These are phyloP conservation scores for Lecanosticta acicola DNA, from an alignment of 2,329 filamentous ascomycete genomes.

Conservation along the genomic window DNA sequence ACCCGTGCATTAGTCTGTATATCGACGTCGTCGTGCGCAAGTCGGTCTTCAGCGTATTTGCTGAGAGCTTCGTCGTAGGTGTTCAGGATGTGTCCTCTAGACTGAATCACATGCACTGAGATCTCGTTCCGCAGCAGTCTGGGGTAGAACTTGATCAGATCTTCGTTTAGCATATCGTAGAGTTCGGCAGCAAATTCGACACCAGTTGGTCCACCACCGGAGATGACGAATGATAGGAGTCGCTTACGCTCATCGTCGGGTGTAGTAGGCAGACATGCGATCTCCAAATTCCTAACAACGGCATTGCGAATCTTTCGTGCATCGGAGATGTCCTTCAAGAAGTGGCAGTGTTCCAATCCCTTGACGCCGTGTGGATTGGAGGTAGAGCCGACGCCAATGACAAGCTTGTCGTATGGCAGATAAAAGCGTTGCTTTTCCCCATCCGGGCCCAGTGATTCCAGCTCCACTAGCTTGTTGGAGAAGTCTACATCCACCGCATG, in stretches of 20 bases:
- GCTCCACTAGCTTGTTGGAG: conserved; percentile 81
- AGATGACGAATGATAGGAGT: conserved; percentile 90
- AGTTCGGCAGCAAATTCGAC: conserved; percentile 97
- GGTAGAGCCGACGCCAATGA: conserved; percentile 83
- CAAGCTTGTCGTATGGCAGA: conserved; percentile 92
- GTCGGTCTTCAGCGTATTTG: conserved; percentile 83
- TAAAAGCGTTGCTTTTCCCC: conserved; percentile 82
- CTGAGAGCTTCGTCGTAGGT: conserved; percentile 96
- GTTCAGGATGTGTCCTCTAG: conserved; percentile 89
- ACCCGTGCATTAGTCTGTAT: conserved; percentile 91
- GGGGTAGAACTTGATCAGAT: conserved; percentile 77
- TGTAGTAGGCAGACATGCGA: conserved; percentile 88
- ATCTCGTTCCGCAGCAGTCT: conserved; percentile 92
- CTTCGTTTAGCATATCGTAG: conserved; percentile 93
- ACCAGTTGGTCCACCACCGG: conserved; percentile 89
- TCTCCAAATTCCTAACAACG: conserved; percentile 82
- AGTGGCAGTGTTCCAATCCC: conserved; percentile 87
- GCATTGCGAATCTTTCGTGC: conserved; percentile 83
- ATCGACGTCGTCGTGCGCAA: conserved; percentile 84
- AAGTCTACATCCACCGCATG: conserved; percentile 86
- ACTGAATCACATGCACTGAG: conserved; percentile 94
- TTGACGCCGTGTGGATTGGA: conserved; percentile 96
- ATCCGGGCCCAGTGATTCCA: conserved; percentile 63
- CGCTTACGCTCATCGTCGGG: conserved; percentile 79
- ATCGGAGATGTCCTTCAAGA: conserved; percentile 92